A percentile compares a stretch with the other conserved stretches of the same genome.
Conservation (phyloP, 2,329 filamentous ascomycete genomes). For the Coleophoma crateriformis region DNA sequence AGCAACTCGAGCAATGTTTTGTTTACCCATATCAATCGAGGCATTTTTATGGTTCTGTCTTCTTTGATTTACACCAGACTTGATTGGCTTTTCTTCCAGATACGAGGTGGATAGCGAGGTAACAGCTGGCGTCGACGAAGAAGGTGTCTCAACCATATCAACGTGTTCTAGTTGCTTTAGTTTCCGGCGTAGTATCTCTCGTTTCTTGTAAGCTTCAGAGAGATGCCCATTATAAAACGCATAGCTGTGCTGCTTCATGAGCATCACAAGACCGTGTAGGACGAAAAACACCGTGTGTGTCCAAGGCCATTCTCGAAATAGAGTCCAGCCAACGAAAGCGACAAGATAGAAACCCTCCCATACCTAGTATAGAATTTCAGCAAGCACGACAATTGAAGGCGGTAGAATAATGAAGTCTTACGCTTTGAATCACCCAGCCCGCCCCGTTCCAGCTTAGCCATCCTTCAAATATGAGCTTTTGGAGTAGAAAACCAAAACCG, state of each 20-base stretch:
- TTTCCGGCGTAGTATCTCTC: conserved; percentile 36
- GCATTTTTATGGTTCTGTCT: conserved; percentile 27
- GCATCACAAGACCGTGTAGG: conserved; percentile 66
- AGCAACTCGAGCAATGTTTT: conserved; percentile 56
- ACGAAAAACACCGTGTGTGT: conserved; percentile 76
- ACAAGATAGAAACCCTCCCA: conserved; percentile 65
- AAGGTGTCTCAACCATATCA: conserved; percentile 38
- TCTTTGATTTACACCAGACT: conserved; percentile 34
- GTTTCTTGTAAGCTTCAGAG: conserved; percentile 51
- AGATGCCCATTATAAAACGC: conserved; percentile 74
- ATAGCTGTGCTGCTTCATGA: conserved; percentile 83
- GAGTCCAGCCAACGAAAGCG: conserved; percentile 57
- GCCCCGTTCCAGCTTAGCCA: conserved; percentile 60
- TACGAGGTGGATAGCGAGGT: conserved; percentile 40
- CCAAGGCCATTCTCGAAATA: conserved; percentile 75
- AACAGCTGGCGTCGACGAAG: conserved; percentile 33
- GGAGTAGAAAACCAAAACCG: conserved; percentile 59
- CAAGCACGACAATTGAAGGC: background rate
- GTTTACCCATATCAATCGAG: conserved; percentile 12
- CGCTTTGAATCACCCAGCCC: conserved; percentile 71
- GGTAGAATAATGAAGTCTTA: conserved; percentile 26
- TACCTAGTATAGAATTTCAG: conserved; percentile 31
- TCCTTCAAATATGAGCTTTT: conserved; percentile 52
- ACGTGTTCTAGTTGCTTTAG: conserved; percentile 53
- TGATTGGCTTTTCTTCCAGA: conserved; percentile 34